phyloP scores from a whole-genome alignment of 2,329 filamentous ascomycete species.

The Tolypocladium capitatum region DNA sequence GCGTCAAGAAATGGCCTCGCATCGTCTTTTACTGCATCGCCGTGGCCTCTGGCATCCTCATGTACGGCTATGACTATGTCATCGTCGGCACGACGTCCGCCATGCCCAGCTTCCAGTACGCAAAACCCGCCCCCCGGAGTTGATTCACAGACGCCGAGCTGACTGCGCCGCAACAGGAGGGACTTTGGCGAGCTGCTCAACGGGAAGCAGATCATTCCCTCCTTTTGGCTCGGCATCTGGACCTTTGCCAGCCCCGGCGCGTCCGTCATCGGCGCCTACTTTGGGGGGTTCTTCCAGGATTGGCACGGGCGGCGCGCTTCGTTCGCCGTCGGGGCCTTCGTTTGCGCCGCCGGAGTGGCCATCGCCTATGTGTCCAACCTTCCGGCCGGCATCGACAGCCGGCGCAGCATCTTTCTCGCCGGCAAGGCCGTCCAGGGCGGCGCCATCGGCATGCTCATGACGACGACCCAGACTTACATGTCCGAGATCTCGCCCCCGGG shows the following conservation, averaged over 20 bases:
- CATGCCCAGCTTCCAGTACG: slow-evolving; percentile 16
- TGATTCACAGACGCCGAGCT: background rate
- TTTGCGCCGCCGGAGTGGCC: slow-evolving; percentile 23
- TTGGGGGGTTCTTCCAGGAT: slow-evolving; percentile 26
- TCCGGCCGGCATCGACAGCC: slow-evolving; percentile 9
- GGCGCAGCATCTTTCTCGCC: slow-evolving; percentile 26
- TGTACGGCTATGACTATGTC: slow-evolving; percentile 16
- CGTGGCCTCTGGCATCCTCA: slow-evolving; percentile 12
- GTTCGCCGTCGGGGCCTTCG: slow-evolving; percentile 20
- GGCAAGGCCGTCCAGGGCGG: slow-evolving; percentile 32
- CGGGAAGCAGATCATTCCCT: slow-evolving; percentile 23
- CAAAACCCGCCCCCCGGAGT: no score
- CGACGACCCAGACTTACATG: slow-evolving; percentile 31
- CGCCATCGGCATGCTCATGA: slow-evolving; percentile 30
- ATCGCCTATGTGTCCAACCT: slow-evolving; percentile 13
- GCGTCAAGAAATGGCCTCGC: slow-evolving; percentile 11
- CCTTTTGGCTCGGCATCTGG: slow-evolving; percentile 31
- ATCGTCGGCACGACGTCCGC: slow-evolving; percentile 18
- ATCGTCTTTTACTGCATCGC: slow-evolving; percentile 12
- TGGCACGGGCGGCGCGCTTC: slow-evolving; percentile 22
- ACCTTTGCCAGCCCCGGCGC: slow-evolving; percentile 24
- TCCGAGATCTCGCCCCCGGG: slow-evolving; percentile 34
- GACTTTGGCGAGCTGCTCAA: slow-evolving; percentile 20
- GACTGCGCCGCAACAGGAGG: slow-evolving; percentile 3
- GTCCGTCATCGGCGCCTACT: slow-evolving; percentile 21